A percentile compares a stretch with the other conserved stretches of the same genome.
Conservation (phyloP, 768 basidiomycete species). For the Mrakia gelida region DNA sequence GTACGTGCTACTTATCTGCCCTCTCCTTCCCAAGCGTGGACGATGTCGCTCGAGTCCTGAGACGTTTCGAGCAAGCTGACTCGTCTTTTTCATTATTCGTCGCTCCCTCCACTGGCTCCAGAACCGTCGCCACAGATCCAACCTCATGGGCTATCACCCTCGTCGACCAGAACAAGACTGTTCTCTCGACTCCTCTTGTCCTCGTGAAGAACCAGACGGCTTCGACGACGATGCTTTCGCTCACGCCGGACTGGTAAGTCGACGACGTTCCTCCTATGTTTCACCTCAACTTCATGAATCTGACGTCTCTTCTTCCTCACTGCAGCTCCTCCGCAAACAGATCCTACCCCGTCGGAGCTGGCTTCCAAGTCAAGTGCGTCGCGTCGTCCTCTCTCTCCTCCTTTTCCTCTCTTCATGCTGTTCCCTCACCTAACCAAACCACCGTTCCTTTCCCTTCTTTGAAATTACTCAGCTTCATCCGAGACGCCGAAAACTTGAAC, state of each 20-base stretch:
- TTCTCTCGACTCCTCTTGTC: neutral
- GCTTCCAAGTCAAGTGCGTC: conserved; percentile 6
- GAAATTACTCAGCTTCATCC: neutral
- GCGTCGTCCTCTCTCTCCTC: neutral
- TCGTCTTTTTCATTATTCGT: no score
- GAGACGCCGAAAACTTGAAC: neutral
- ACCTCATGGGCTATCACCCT: conserved; percentile 16
- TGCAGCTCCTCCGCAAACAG: no score
- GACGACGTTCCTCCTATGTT: no score
- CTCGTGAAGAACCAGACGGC: neutral
- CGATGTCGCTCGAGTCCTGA: no score
- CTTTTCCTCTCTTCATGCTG: no score
- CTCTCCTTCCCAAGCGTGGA: no score
- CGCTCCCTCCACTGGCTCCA: no score
- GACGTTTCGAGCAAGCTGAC: no score
- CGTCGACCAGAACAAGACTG: neutral
- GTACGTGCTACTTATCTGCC: neutral
- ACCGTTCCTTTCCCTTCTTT: neutral
- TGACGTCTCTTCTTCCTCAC: no score
- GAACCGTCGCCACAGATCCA: conserved; percentile 14
- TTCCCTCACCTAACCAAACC: no score
- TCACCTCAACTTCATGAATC: no score
- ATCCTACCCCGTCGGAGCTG: neutral
- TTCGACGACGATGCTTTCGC: neutral
- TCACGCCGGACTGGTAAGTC: conserved; percentile 1